These are phyloP conservation scores for Colletotrichum cordylinicola DNA, from an alignment of 2,329 filamentous ascomycete species.

Conservation along the genomic window DNA sequence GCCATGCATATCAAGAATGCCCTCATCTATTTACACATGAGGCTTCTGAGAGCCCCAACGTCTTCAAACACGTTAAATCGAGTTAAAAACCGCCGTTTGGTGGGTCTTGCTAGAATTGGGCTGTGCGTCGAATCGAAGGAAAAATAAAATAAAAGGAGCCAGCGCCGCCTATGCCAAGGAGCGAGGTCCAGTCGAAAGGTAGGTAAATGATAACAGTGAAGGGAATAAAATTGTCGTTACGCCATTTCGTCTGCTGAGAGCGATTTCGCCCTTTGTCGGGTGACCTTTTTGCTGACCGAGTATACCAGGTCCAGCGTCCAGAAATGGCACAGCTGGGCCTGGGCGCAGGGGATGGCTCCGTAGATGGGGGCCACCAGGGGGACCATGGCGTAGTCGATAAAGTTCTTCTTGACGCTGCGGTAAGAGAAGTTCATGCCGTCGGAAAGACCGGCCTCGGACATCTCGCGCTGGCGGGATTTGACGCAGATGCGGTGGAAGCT, in stretches of 20 bases:
- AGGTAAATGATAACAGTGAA: constrained; percentile 1
- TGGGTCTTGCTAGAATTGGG: constrained; percentile 24
- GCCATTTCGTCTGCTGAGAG: constrained; percentile 50
- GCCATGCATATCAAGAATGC: constrained; percentile 55
- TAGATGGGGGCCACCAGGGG: constrained; percentile 72
- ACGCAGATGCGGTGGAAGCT: constrained; percentile 69
- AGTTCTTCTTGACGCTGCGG: constrained; percentile 60
- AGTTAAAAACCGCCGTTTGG: constrained; percentile 24
- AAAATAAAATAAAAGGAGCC: constrained; percentile 8
- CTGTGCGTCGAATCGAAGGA: constrained; percentile 29
- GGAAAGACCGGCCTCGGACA: constrained; percentile 67
- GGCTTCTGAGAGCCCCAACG: constrained; percentile 37
- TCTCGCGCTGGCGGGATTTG: constrained; percentile 66
- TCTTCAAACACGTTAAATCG: constrained; percentile 25
- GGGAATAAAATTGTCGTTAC: constrained; percentile 36
- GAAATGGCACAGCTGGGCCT: constrained; percentile 73
- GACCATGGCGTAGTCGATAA: constrained; percentile 68
- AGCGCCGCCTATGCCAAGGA: not conserved
- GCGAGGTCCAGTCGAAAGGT: constrained; percentile 3
- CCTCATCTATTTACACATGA: constrained; percentile 53
- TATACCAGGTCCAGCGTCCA: constrained; percentile 75
- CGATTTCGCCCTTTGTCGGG: constrained; percentile 53
- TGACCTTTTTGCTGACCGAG: constrained; percentile 74
- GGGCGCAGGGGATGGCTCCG: constrained; percentile 70
- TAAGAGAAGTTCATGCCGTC: constrained; percentile 71